phyloP scores from a whole-genome alignment of 2,329 filamentous ascomycete species.

The Diplodia mutila region DNA sequence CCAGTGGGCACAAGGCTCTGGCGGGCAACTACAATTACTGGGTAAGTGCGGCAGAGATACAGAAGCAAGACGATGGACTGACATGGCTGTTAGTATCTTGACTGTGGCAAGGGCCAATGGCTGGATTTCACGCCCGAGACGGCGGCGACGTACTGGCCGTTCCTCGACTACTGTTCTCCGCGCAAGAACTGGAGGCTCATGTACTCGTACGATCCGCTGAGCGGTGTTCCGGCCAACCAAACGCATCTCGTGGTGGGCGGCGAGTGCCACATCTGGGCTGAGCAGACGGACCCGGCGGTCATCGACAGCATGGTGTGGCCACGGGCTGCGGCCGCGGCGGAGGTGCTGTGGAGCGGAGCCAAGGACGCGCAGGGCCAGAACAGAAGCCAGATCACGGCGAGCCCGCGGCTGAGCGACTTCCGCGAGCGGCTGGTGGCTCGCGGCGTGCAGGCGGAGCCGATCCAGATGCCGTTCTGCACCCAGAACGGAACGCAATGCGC shows the following conservation, averaged over 20 bases:
- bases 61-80: background rate
- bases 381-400: slow-evolving; percentile 66
- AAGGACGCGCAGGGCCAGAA: slow-evolving; percentile 69
- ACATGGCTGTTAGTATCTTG: slow-evolving; percentile 65
- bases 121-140: slow-evolving; percentile 68
- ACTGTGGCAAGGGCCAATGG: slow-evolving; percentile 82
- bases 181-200: slow-evolving; percentile 80
- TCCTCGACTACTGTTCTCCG: slow-evolving; percentile 79
- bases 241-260: slow-evolving; percentile 76
- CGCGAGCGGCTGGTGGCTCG: slow-evolving; percentile 73
- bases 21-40: slow-evolving; percentile 78
- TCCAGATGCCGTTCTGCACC: slow-evolving; percentile 75
- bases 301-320: slow-evolving; percentile 81
- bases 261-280: slow-evolving; percentile 80
- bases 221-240: slow-evolving; percentile 59
- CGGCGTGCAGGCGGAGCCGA: slow-evolving; percentile 66
- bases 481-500: slow-evolving; percentile 61
- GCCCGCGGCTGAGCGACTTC: slow-evolving; percentile 72
- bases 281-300: slow-evolving; percentile 75
- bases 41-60: slow-evolving; percentile 52
- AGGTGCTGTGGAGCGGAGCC: slow-evolving; percentile 78
- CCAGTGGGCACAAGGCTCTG: slow-evolving; percentile 70
- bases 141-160: slow-evolving; percentile 57
- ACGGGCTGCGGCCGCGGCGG: slow-evolving; percentile 71
- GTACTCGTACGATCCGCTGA: slow-evolving; percentile 77